Percentiles rank a stretch among this genome's conserved stretches.
Conservation (phyloP, 1,139 yeast genomes). For the Debaryomyces fabryi region DNA sequence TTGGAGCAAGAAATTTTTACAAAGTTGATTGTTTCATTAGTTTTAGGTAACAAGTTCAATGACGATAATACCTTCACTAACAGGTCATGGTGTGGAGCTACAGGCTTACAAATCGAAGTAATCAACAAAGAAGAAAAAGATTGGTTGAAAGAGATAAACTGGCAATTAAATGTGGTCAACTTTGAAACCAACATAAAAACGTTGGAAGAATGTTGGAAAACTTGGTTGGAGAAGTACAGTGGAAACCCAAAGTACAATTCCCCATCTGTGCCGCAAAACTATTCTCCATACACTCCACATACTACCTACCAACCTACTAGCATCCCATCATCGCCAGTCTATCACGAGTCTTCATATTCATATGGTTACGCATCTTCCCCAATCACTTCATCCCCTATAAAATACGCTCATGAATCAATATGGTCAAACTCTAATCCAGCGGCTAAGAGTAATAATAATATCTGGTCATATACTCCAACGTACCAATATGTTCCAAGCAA, state of each 20-base stretch:
- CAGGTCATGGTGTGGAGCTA: constrained; percentile 93
- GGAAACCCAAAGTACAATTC: constrained; percentile 5
- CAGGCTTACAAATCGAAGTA: constrained; percentile 66
- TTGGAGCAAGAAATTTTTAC: constrained; percentile 55
- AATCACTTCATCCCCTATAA: constrained; percentile 26
- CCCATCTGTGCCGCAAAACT: constrained; percentile 9
- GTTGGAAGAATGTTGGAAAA: constrained; percentile 51
- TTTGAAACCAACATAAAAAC: constrained; percentile 45
- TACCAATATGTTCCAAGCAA: constrained; percentile 20
- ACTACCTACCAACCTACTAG: constrained; percentile 11
- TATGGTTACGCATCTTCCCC: constrained; percentile 24
- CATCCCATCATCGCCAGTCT: constrained; percentile 32
- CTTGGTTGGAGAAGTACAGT: constrained; percentile 45
- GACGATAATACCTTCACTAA: constrained; percentile 97
- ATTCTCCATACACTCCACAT: constrained; percentile 8
- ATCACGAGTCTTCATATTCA: constrained; percentile 15
- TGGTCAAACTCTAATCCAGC: constrained; percentile 20
- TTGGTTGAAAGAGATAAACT: constrained; percentile 63
- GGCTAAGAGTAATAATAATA: constrained; percentile 12
- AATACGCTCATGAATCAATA: constrained; percentile 26
- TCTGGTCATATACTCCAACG: constrained; percentile 28
- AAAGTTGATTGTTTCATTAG: constrained; percentile 67
- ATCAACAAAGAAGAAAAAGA: constrained; percentile 70
- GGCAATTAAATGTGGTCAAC: constrained; percentile 52
- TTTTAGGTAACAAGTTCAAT: constrained; percentile 90